phyloP scores from a whole-genome alignment of 441 rosid species.

The Eruca vesicaria region DNA sequence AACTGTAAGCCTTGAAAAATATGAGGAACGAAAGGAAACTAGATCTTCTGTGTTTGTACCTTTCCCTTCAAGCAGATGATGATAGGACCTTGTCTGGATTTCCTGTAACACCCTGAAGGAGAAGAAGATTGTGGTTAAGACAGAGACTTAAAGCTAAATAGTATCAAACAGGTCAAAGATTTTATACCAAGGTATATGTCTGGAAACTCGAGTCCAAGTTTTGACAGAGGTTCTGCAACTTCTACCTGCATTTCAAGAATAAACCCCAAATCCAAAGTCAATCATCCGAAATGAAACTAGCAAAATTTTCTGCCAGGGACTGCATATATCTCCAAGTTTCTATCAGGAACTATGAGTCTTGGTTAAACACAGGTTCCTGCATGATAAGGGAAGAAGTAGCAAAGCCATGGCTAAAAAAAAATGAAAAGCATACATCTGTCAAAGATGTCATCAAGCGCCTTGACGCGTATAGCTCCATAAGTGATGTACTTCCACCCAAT shows the following conservation, averaged over 20 bases:
- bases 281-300: neutral
- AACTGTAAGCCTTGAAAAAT: neutral
- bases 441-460: constrained; percentile 54
- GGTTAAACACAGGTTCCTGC: neutral
- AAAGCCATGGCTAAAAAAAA: neutral
- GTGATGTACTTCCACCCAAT: constrained; percentile 46
- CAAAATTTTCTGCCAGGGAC: neutral
- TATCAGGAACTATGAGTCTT: neutral
- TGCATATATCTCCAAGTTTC: neutral
- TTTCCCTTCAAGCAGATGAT: constrained; percentile 68
- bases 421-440: constrained; percentile 55
- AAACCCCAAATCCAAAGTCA: neutral
- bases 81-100: constrained; percentile 75
- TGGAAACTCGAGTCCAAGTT: constrained; percentile 82
- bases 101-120: constrained; percentile 72
- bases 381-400: neutral
- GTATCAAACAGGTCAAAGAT: neutral
- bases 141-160: neutral
- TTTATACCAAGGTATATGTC: constrained; percentile 75
- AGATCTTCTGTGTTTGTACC: constrained; percentile 45
- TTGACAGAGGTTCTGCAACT: constrained; percentile 74
- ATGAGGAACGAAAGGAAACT: neutral
- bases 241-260: constrained; percentile 60
- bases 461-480: constrained; percentile 53
- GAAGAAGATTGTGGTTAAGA: constrained; percentile 21